phyloP scores from a whole-genome alignment of 495 filamentous ascomycete genomes.

The Aspergillus panamensis region DNA sequence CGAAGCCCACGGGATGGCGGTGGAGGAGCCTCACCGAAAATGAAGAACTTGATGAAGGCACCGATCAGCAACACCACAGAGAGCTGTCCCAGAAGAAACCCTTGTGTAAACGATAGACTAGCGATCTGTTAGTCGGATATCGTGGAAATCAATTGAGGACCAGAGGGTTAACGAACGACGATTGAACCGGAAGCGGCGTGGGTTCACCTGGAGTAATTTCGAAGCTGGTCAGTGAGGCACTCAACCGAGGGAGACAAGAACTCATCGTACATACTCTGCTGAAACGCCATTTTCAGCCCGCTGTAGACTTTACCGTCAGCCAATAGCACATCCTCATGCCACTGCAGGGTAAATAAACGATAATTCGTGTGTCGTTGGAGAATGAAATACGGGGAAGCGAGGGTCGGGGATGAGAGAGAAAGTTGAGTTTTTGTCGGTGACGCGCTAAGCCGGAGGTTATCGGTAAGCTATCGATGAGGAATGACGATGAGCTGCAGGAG shows the following conservation, averaged over 20 bases:
- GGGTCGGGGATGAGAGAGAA: neutral
- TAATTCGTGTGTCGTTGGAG: neutral
- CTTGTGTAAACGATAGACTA: conserved; percentile 86
- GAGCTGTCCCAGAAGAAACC: conserved; percentile 88
- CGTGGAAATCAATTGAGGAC: neutral
- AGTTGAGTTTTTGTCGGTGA: conserved; percentile 1
- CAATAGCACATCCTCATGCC: conserved; percentile 29
- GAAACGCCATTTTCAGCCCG: conserved; percentile 38
- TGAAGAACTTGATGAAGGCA: conserved; percentile 99
- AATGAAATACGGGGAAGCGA: neutral
- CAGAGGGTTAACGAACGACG: conserved; percentile 40
- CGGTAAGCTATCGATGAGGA: neutral
- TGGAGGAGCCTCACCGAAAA: conserved; percentile 89
- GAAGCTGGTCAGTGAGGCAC: conserved; percentile 16
- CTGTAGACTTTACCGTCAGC: conserved; percentile 24
- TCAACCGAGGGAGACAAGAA: neutral
- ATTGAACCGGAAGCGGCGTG: conserved; percentile 38
- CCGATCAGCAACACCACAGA: conserved; percentile 86
- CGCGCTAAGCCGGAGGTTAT: conserved; percentile 13
- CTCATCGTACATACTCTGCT: conserved; percentile 29
- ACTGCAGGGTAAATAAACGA: conserved; percentile 5
- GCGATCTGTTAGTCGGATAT: conserved; percentile 9
- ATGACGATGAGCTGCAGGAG: conserved; percentile 3
- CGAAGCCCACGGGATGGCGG: conserved; percentile 71
- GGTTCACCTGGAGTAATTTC: conserved; percentile 29